Conservation (phyloP, 2,329 filamentous ascomycete species). For the Venturia oleaginea region DNA sequence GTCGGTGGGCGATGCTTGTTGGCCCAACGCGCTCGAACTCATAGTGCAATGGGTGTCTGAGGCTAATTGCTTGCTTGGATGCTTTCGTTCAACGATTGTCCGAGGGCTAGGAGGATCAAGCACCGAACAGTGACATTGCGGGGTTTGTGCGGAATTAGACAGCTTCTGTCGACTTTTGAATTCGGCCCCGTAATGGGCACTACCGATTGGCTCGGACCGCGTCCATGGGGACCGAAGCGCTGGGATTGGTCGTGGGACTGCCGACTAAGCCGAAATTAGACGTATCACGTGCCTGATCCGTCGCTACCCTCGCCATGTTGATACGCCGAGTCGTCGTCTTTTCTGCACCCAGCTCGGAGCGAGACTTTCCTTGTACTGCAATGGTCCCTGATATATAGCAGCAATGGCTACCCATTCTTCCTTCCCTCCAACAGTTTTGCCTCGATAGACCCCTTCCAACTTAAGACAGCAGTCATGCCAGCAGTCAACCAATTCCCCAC, state of each 20-base stretch:
- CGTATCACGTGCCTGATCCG: not conserved
- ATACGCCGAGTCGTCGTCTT: not conserved
- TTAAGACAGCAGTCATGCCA: constrained; percentile 6
- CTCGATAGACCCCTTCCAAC: not conserved
- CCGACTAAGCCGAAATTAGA: not conserved
- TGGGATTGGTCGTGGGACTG: not conserved
- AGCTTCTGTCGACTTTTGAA: not conserved
- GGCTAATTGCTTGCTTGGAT: constrained; percentile 3
- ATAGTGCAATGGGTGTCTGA: constrained; percentile 4
- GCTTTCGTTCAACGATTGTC: not conserved
- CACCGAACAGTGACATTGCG: not conserved
- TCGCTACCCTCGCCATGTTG: not conserved
- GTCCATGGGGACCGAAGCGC: not conserved
- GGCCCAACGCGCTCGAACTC: not conserved
- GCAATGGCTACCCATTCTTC: not conserved
- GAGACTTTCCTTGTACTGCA: not conserved
- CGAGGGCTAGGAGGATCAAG: not conserved
- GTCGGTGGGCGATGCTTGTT: not conserved
- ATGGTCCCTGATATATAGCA: not conserved
- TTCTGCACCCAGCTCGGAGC: not conserved
- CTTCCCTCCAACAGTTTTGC: not conserved
- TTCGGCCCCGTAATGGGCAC: too few relatives aligned
- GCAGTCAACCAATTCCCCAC: constrained; percentile 50
- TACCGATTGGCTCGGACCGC: not conserved
- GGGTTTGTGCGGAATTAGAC: not conserved